These are phyloP conservation scores for Colletotrichum orbiculare DNA, from an alignment of 2,329 filamentous ascomycete genomes.

Conservation along the genomic window DNA sequence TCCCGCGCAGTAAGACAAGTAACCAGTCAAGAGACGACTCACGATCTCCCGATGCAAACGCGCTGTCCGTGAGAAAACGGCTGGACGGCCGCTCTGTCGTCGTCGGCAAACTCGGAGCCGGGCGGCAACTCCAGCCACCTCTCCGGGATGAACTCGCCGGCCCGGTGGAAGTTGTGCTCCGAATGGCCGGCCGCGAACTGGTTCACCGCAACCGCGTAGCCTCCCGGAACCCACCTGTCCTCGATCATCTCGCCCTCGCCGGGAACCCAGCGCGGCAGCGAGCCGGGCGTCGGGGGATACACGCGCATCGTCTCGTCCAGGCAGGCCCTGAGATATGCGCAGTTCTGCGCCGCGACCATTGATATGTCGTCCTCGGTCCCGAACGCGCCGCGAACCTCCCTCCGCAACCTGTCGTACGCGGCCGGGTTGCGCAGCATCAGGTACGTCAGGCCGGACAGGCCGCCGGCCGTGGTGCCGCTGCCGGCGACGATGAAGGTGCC, in stretches of 20 bases:
- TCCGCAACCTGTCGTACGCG: conserved; percentile 3
- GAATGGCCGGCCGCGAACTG: conserved; percentile 6
- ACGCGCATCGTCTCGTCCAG: conserved; percentile 15
- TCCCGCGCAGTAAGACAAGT: background rate
- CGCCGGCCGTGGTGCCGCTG: conserved; percentile 10
- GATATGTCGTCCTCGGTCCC: conserved; percentile 4
- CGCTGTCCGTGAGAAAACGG: conserved; percentile 60
- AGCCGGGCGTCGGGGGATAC: conserved; percentile 13
- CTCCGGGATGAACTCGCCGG: conserved; percentile 16
- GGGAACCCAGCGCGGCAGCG: conserved; percentile 6
- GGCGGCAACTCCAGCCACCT: conserved; percentile 16
- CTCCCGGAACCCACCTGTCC: background rate
- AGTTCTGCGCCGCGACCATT: conserved; percentile 13
- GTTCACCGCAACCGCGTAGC: conserved; percentile 14
- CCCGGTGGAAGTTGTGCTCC: conserved; percentile 8
- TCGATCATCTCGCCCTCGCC: conserved; percentile 7
- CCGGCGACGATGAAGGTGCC: conserved; percentile 20
- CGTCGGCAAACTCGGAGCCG: conserved; percentile 4
- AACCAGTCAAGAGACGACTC: conserved; percentile 39
- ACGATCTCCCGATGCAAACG: conserved; percentile 62
- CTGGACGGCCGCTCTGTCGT: conserved; percentile 43
- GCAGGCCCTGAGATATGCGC: conserved; percentile 9
- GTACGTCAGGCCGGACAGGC: conserved; percentile 12
- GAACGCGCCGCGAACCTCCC: background rate
- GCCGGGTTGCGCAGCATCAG: conserved; percentile 10